Evolutionary conservation across 768 basidiomycete genomes (phyloP), one percentile per base, ranked within the genome.

Genomic region (Chlorophyllum brunneum): DNA sequence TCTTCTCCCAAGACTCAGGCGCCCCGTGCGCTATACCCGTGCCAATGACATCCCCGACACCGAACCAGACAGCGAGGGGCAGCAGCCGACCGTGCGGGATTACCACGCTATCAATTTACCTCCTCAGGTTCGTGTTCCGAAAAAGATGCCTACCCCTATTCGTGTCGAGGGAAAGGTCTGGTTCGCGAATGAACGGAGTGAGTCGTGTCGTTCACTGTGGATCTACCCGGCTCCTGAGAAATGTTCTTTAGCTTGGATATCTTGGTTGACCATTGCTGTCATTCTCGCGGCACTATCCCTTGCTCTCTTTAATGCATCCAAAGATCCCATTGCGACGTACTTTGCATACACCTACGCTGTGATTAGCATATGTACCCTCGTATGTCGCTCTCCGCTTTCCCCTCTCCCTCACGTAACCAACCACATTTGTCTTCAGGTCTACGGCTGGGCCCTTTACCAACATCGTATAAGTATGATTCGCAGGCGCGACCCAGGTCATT

Each of bases 171-270:
- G 83, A 18, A 98, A 98, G 63, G 94, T 98, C 42, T 98, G 95
- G 94, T 95, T 98, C 65, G 93, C 94, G 7, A 97, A 97, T 63
- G 94, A 98, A 68, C 74, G 92, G 63, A 93, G 91, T 93, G 41
- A 55, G 84, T 69, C 6, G 18, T 8, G 44, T n/a, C 10, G 9
- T 39, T 15, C 47, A 13, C 6, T 8, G 10, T 7, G 13, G 23
- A 5, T 11, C 42, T 16, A 47, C 46, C 26, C 46, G 7, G 39
- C 31, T 2, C 2, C 34, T 26, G 34, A 15, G 48, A 33, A 26
- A 26, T 37, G 16, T 24, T 27, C 33, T 42, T 15, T 47, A 92
- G 91, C 95, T 1, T 97, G 94, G 89, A 79, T 98, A 27, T 80
- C 94, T 0, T 99, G 95, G 84, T 73, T 98, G 47, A 90, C 89